Evolutionary conservation across 116 monocot species (phyloP), one percentile per base, ranked within the genome.

Genomic region (Trichopus zeylanicus): DNA sequence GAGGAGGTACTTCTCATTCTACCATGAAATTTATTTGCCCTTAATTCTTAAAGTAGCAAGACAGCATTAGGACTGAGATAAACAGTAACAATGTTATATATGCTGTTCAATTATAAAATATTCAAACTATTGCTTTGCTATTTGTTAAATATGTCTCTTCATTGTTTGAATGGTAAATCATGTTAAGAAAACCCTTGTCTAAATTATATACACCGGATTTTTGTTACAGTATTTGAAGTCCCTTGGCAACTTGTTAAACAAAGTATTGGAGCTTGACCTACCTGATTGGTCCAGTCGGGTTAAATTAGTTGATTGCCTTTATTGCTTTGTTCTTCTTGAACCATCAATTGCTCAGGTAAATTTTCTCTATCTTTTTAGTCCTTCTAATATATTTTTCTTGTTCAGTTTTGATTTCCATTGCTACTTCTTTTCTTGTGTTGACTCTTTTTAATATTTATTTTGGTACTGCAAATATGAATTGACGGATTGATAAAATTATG

Each of bases 261-360:
- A 72, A 73, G 57, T 84, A 64, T 66, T 76, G 4, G 81, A 75
- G 46, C 35, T 66, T 54, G 84, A 67, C 59, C 22, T 81, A 54
- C 67, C 74, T n/a, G 81, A 84, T 75, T 90, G 90, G 95, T 64
- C 24, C 66, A 48, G 48, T 48, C 90, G 90, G 19, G 26, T 74
- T 54, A 64, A 70, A 32, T 71, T 95, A 21, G 78, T 95, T 65
- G 78, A 76, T 57, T 95, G 83, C 59, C 76, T 90, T 51, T 81
- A 61, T 31, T 68, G 34, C 70, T 77, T 84, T 72, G 67, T 95
- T 76, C 67, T 53, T 26, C 76, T 95, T 27, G 78, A 87, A 46
- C 95, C 90, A 46, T 30, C 26, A 28, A 63, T 73, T 65, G 87
- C 81, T 5, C 95, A 95, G 81, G 95, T 94, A 31, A 66, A n/a